Base-by-base conservation (phyloP, 257 asterid genomes). In the Leonotis leonurus region DNA sequence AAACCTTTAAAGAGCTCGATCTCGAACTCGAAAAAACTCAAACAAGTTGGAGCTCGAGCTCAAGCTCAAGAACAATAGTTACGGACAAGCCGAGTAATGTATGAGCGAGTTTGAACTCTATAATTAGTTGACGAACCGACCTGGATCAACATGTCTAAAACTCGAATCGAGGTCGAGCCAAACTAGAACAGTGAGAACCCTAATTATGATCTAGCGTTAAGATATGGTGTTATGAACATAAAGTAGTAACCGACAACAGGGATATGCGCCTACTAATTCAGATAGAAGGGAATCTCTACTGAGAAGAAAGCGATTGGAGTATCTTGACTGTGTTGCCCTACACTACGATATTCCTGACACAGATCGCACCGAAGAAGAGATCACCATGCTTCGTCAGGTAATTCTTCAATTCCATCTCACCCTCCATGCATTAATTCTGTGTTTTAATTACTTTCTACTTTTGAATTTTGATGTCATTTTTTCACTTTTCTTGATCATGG, bases 211-310 rank as follows among this genome's bases (percentile, higher is more conserved):
- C n/a, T n/a, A n/a, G n/a, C 6, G n/a, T 32, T 37, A 20, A 14
- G 26, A 52, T 33, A 46, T 39, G 45, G 63, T 57, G 41, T 57
- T 67, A 63, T 77, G 81, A 74, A 75, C 60, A 65, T 80, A 65
- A 77, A 83, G 62, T 48, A 83, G 75, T 75, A 84, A 84, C 97
- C 79, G 86, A 82, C 86, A 77, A 83, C 96, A 87, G 97, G 97
- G 96, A 83, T 92, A 92, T 89, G 99, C 97, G 84, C 99, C 99
- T 69, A 88, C 95, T 86, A 92, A 83, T 92, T 89, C 95, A 85
- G 97, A 92, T 85, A 86, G 99, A 92, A 92, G 99, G 92, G 97
- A 86, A 81, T 95, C 93, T 76, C 78, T 86, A 64, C 75, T 92
- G 75, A 83, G 75, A 74, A 80, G 99, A 80, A 92, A 92, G 78